Conservation (phyloP, 2,329 filamentous ascomycete genomes). For the Talaromyces sp. region DNA sequence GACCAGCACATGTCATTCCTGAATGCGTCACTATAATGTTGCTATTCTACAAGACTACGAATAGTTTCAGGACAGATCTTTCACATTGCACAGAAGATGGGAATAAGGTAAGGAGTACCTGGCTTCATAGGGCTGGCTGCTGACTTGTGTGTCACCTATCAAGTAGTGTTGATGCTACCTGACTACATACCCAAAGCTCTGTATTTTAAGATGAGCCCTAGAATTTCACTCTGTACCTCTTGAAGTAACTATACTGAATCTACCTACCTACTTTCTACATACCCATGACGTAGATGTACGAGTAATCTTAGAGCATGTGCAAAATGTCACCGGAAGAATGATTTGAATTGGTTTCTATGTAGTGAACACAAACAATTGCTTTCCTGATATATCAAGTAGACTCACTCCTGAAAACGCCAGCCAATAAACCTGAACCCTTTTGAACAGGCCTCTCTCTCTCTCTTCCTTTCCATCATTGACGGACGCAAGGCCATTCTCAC, state of each 20-base stretch:
- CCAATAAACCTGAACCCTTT: not conserved
- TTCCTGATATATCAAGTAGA: constrained; percentile 5
- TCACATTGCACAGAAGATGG: not conserved
- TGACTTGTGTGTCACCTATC: no score
- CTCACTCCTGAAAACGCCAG: constrained; percentile 2
- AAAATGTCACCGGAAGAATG: no score
- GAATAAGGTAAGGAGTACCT: not conserved
- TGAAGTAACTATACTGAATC: no score
- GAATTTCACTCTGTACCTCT: no score
- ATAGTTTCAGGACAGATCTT: not conserved
- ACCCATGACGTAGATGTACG: no score
- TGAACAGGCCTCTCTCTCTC: not conserved
- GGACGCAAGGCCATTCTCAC: not conserved
- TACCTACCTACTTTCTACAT: no score
- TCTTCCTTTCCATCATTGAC: not conserved
- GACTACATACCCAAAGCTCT: no score
- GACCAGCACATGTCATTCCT: not conserved
- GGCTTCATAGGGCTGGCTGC: not conserved
- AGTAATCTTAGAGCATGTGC: not conserved
- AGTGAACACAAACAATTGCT: not conserved
- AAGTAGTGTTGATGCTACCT: no score
- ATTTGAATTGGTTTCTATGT: no score
- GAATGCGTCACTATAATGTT: not conserved
- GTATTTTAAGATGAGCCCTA: no score
- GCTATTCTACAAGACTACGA: not conserved